Base-by-base conservation (phyloP, 139 green algal species). In the Parachlorella kessleri region DNA sequence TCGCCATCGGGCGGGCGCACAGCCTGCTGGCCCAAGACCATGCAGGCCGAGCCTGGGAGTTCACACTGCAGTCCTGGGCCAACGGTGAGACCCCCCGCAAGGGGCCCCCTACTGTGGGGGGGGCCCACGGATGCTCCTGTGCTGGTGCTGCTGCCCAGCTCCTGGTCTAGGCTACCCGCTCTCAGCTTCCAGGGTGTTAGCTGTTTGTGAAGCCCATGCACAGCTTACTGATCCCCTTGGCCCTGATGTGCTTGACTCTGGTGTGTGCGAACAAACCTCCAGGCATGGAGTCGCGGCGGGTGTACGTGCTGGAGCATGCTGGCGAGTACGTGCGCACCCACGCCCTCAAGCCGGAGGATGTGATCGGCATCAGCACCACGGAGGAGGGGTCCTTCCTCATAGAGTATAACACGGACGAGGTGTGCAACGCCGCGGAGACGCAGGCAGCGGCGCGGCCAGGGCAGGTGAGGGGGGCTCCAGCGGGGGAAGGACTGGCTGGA, bases 281-380 rank as follows among this genome's bases (percentile, higher is more conserved):
- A 23, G 75, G 91, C 40, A 77, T 78, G 67, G 91, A 94, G 84
- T 87, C 84, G n/a, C 88, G 90, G 53, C 89, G 90, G 0, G 91
- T 95, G 70, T 95, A 93, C 30, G 91, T 95, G 70, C 70, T 95
- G 73, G 91, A 95, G 82, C 87, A 92, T 55, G 87, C 91, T 2
- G 84, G 72, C 8, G 82, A 87, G 30, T 87, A 77, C 59, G 65
- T 87, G 55, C 80, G 81, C 38, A 41, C 70, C n/a, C 81, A 92
- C 37, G 55, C 66, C 42, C 78, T 95, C 6, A 77, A 68, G 2
- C 65, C 80, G 5, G 90, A 91, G 8, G 88, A 95, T 75, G 86
- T 88, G 39, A 75, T 95, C 54, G 91, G 88, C 65, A 78, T 95
- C 30, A 85, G 86, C 55, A 81, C 74, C 39, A 76, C 82, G 7